phyloP scores from a whole-genome alignment of 148 eudicot species.

The Diospyros lotus region DNA sequence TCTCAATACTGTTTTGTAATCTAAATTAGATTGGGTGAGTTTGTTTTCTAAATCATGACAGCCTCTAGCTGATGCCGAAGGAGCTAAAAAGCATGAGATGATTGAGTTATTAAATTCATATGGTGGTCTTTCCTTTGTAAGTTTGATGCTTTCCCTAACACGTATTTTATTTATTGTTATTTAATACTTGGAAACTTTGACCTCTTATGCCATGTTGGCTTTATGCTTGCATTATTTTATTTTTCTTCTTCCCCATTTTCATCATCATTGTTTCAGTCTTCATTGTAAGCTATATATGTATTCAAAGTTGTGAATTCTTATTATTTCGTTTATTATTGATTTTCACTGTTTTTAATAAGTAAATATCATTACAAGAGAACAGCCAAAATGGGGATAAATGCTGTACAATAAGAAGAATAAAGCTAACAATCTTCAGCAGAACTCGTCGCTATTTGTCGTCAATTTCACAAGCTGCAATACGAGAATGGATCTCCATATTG shows the following conservation, averaged over 20 bases:
- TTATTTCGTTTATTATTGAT: not conserved
- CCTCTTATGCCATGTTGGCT: not conserved
- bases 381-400: no score
- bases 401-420: no score
- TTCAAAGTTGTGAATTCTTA: not conserved
- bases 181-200: not conserved
- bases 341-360: not conserved
- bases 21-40: conserved; percentile 2
- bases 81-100: conserved; percentile 75
- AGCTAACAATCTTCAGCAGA: no score
- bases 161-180: not conserved
- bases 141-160: conserved; percentile 24
- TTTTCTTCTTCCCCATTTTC: not conserved
- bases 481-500: not conserved
- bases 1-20: conserved; percentile 3
- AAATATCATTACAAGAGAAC: no score
- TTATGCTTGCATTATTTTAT: not conserved
- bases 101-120: conserved; percentile 72
- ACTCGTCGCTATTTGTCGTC: not conserved
- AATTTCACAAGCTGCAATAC: no score
- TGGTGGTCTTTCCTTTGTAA: conserved; percentile 91
- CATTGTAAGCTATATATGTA: not conserved
- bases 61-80: conserved; percentile 99
- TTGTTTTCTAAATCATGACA: conserved; percentile 29
- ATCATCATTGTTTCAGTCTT: not conserved